These are phyloP conservation scores for Russula sp. DNA, from an alignment of 768 basidiomycete genomes.

Conservation along the genomic window DNA sequence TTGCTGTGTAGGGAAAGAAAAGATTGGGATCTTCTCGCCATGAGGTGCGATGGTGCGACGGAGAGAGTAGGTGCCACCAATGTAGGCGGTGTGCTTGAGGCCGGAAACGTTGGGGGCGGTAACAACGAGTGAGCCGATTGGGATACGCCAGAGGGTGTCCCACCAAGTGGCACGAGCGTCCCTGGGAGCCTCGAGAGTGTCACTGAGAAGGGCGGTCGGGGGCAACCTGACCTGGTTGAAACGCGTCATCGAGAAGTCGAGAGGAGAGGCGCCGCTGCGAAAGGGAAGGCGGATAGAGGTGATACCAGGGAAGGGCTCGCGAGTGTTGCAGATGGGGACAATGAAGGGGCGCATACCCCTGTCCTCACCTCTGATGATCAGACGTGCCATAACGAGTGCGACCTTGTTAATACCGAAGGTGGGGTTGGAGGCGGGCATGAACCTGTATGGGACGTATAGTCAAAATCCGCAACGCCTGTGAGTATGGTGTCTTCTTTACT, in stretches of 20 bases:
- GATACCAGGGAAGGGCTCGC: constrained; percentile 47
- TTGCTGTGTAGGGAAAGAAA: constrained; percentile 10
- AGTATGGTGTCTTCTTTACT: constrained; percentile 31
- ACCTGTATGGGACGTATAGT: constrained; percentile 30
- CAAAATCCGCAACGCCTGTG: neutral
- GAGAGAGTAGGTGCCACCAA: constrained; percentile 6
- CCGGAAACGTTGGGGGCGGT: constrained; percentile 6
- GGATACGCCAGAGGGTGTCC: constrained; percentile 34
- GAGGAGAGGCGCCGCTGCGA: constrained; percentile 45
- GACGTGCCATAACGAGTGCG: constrained; percentile 48
- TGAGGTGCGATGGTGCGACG: constrained; percentile 1
- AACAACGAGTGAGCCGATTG: constrained; percentile 5
- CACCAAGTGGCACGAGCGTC: constrained; percentile 45
- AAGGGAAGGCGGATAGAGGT: constrained; percentile 40
- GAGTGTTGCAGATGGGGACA: constrained; percentile 47
- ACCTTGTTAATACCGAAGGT: constrained; percentile 45
- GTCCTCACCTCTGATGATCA: constrained; percentile 45
- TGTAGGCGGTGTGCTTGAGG: constrained; percentile 10
- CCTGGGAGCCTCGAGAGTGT: constrained; percentile 32
- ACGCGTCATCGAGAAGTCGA: constrained; percentile 50
- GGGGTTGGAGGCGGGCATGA: constrained; percentile 50
- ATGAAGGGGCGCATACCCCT: constrained; percentile 47
- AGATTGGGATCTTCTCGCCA: neutral
- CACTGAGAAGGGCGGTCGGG: constrained; percentile 38
- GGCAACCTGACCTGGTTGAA: constrained; percentile 50